Base-by-base conservation (phyloP, 306 rosid genomes). In the Acacia melanoxylon region DNA sequence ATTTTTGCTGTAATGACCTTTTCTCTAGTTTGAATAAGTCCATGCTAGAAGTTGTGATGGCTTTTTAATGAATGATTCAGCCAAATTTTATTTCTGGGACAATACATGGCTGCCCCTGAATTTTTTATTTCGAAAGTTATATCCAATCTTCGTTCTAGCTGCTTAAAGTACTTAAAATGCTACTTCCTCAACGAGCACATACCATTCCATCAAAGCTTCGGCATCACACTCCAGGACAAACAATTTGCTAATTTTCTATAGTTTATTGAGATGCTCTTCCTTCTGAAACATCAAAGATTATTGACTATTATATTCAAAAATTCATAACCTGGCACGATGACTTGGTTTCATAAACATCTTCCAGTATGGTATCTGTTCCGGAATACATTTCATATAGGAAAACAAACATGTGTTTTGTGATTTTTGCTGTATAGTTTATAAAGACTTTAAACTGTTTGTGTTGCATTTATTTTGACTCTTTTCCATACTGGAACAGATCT, bases 401-500 rank as follows among this genome's bases (percentile, higher is more conserved):
- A 56, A 8, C 20, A 41, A 74, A 69, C 25, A 45, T 68, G 58
- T 66, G 25, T 52, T 70, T 79, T 65, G 51, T 80, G 24, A 44
- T 24, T 56, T 68, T 77, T 62, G 71, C 56, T 42, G 44, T 25
- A 41, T 67, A 10, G 72, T 79, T 35, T 65, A 20, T 82, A 40
- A 27, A 40, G 45, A 49, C 71, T 46, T 40, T 75, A 25, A 52
- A 17, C 65, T 37, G 62, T 74, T 75, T 19, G 63, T 68, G 19
- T 81, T 13, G 73, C 74, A 71, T 62, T 76, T 72, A 84, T 42
- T 25, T 46, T 59, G 61, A 20, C 61, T 44, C 2, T 59, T 40
- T 82, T 84, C 79, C 58, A 51, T 51, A 33, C 68, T 77, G 71
- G 81, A 58, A 69, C 91, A 90, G 96, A 84, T 88, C 92, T 33